These are phyloP conservation scores for Neopestalotiopsis rosae DNA, from an alignment of 2,329 filamentous ascomycete genomes.

Conservation along the genomic window DNA sequence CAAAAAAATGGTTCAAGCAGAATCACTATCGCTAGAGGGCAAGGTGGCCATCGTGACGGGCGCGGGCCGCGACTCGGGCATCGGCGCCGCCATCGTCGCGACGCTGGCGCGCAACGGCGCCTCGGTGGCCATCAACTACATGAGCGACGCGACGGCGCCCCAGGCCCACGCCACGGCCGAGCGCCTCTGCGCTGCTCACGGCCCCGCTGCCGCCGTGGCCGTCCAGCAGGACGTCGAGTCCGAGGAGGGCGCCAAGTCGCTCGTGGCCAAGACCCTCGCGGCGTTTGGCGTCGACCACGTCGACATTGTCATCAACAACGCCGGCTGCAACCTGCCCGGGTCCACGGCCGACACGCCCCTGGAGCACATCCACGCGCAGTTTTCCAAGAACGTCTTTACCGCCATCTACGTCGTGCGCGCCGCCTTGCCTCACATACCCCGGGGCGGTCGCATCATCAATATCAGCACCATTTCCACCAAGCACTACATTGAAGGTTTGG, in stretches of 20 bases:
- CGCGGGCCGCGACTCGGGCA: conserved; percentile 40
- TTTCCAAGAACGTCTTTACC: conserved; percentile 33
- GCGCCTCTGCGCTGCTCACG: conserved; percentile 20
- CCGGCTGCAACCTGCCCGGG: conserved; percentile 21
- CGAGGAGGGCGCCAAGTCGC: conserved; percentile 21
- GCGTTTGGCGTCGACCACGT: conserved; percentile 30
- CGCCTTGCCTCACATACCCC: conserved; percentile 35
- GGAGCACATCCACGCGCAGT: conserved; percentile 29
- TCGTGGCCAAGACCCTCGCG: conserved; percentile 30
- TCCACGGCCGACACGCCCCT: conserved; percentile 24
- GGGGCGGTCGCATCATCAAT: conserved; percentile 42
- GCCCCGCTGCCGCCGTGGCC: conserved; percentile 20
- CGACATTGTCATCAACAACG: conserved; percentile 37
- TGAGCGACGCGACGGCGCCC: conserved; percentile 23
- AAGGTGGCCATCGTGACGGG: conserved; percentile 43
- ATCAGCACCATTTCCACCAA: conserved; percentile 37
- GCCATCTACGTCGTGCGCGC: conserved; percentile 34
- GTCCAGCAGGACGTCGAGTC: conserved; percentile 27
- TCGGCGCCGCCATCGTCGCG: conserved; percentile 39
- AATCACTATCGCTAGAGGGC: conserved; percentile 37
- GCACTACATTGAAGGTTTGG: conserved; percentile 3
- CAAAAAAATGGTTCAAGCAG: background rate
- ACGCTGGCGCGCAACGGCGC: conserved; percentile 29
- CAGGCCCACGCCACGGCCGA: conserved; percentile 24
- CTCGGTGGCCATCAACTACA: conserved; percentile 28